Evolutionary conservation across 768 basidiomycete species (phyloP).

Genomic region (Fomitopsis serialis): DNA sequence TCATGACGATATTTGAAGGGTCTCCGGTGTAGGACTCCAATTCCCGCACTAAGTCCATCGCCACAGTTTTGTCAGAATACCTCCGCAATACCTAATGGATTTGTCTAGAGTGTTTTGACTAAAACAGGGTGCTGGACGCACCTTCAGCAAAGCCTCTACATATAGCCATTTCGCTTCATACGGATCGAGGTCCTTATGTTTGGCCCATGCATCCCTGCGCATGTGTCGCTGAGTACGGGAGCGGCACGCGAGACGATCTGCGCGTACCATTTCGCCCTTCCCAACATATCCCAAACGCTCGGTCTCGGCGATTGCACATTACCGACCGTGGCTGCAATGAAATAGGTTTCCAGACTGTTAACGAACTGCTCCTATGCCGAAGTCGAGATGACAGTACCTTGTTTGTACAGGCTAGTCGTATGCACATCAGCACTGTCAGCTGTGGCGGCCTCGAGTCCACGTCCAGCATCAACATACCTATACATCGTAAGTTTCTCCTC

Average conservation of each 20-base stretch:
- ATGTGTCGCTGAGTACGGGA: neutral
- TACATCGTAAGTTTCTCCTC: conserved; percentile 95
- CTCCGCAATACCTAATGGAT: conserved; percentile 62
- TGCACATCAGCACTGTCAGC: neutral
- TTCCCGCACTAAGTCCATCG: conserved; percentile 70
- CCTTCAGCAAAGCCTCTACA: conserved; percentile 84
- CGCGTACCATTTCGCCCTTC: conserved; percentile 87
- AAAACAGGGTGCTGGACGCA: conserved; percentile 20
- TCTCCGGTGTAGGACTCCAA: conserved; percentile 73
- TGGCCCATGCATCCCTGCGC: conserved; percentile 90
- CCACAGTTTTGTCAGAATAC: conserved; percentile 79
- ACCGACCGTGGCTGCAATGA: conserved; percentile 71
- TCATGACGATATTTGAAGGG: conserved; percentile 56
- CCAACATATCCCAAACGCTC: conserved; percentile 86
- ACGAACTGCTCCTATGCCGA: neutral
- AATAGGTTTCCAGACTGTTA: neutral
- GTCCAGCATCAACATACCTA: conserved; percentile 45
- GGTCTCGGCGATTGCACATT: conserved; percentile 79
- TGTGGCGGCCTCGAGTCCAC: neutral
- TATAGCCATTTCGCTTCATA: conserved; percentile 86
- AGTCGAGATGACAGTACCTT: conserved; percentile 47
- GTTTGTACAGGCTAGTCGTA: conserved; percentile 74
- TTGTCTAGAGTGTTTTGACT: neutral
- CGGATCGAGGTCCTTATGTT: conserved; percentile 76
- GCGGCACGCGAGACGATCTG: conserved; percentile 9